Percentiles rank a stretch among this genome's conserved stretches.
Conservation (phyloP, 2,329 filamentous ascomycete genomes). For the Cladophialophora exuberans region DNA sequence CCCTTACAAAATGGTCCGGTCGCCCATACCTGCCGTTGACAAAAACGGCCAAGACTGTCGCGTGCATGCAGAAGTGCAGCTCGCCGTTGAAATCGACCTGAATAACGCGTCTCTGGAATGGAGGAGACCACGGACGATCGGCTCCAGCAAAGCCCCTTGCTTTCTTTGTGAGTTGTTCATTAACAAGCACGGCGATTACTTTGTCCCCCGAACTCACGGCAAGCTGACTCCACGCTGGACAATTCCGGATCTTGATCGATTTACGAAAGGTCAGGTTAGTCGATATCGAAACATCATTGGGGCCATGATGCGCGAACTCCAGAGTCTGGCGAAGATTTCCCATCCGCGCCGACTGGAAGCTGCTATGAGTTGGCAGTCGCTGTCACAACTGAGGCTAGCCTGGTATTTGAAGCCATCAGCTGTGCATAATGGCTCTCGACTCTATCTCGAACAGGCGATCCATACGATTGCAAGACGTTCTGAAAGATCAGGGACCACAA, state of each 20-base stretch:
- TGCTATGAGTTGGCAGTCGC: not conserved
- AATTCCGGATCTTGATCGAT: not conserved
- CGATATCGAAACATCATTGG: not conserved
- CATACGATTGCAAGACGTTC: not conserved
- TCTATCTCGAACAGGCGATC: not conserved
- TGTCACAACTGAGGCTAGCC: not conserved
- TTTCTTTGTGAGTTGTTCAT: not conserved
- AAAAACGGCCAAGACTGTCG: not conserved
- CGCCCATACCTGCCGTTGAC: conserved; percentile 1
- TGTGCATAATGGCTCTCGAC: not conserved
- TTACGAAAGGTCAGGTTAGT: not conserved
- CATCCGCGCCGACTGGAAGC: not conserved
- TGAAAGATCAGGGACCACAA: not conserved
- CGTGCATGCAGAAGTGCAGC: not conserved
- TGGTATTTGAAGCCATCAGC: not conserved
- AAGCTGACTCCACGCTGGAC: not conserved
- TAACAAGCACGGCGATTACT: not conserved
- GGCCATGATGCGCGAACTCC: not conserved
- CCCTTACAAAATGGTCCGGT: not conserved
- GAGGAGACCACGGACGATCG: not conserved
- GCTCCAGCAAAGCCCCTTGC: not conserved
- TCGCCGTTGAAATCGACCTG: not conserved
- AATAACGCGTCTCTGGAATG: not conserved
- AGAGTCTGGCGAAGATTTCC: not conserved
- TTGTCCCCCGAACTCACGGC: not conserved